Conservation (phyloP, 257 asterid species). For the Fraxinus anomala region DNA sequence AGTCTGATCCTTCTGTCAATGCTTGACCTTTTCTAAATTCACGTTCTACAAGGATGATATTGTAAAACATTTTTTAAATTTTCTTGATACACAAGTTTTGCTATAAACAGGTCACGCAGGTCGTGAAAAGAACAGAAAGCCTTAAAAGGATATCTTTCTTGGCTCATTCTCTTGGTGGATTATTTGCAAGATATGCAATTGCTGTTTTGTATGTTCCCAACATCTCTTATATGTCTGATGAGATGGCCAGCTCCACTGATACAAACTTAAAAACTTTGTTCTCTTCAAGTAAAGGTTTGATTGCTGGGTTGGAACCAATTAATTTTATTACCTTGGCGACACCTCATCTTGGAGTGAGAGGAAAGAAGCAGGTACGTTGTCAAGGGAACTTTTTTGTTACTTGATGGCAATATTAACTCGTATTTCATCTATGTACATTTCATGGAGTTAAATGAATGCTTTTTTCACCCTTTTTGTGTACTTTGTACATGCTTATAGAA, state of each 20-base stretch:
- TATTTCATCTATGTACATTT: not conserved
- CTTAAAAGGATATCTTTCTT: slow-evolving; percentile 76
- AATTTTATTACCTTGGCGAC: slow-evolving; percentile 93
- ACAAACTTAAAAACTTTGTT: slow-evolving; percentile 30
- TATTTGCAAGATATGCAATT: slow-evolving; percentile 85
- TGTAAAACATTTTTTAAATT: not conserved
- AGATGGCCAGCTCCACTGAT: slow-evolving; percentile 31
- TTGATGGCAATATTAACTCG: slow-evolving; percentile 15
- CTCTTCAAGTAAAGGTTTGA: slow-evolving; percentile 47
- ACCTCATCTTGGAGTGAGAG: slow-evolving; percentile 98
- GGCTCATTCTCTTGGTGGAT: slow-evolving; percentile 97
- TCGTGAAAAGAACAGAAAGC: slow-evolving; percentile 61
- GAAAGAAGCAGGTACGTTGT: slow-evolving; percentile 78
- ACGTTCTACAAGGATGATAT: not conserved
- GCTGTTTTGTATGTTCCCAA: slow-evolving; percentile 62
- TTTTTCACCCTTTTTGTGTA: not conserved
- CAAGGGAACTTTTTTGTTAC: not conserved
- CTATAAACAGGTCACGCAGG: slow-evolving; percentile 56
- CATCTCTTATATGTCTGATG: slow-evolving; percentile 31
- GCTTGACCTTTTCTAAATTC: not conserved
- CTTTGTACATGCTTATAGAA: not conserved
- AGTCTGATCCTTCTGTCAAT: slow-evolving; percentile 10
- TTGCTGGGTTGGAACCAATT: slow-evolving; percentile 89
- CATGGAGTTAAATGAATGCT: slow-evolving; percentile 9
- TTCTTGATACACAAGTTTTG: not conserved